These are phyloP conservation scores for Syzygium aromaticum DNA, from an alignment of 345 rosid species.

Conservation along the genomic window DNA sequence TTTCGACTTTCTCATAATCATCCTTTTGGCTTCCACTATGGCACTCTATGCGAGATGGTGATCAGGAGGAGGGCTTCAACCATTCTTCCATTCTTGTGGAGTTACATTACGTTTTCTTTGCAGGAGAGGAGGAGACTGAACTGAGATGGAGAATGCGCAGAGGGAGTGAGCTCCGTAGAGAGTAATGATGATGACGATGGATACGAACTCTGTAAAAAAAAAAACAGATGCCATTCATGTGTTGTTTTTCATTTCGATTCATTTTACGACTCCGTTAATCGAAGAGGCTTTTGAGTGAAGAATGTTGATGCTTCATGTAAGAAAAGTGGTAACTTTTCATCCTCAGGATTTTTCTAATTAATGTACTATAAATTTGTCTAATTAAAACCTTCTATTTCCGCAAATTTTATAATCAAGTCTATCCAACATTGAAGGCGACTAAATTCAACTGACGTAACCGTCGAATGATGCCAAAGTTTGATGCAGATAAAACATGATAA, in stretches of 20 bases:
- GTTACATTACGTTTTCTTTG: neutral
- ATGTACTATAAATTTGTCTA: neutral
- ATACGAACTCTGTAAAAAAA: slow-evolving; percentile 30
- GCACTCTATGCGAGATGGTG: neutral
- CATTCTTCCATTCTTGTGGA: no score
- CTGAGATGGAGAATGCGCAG: neutral
- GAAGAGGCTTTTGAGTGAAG: neutral
- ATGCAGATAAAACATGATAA: neutral
- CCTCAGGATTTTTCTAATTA: neutral
- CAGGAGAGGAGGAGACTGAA: neutral
- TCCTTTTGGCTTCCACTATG: neutral
- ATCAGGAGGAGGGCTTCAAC: neutral
- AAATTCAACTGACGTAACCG: neutral
- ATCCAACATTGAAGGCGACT: neutral
- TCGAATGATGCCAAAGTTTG: neutral
- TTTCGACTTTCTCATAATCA: neutral
- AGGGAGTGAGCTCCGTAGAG: neutral
- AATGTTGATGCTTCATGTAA: neutral
- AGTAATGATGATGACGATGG: slow-evolving; percentile 22
- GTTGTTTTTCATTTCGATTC: neutral
- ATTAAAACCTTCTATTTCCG: neutral
- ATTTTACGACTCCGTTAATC: neutral
- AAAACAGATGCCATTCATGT: neutral
- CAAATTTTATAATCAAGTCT: neutral
- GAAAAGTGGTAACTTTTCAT: neutral